phyloP scores from a whole-genome alignment of 306 rosid genomes.

The Aeschynomene evenia region DNA sequence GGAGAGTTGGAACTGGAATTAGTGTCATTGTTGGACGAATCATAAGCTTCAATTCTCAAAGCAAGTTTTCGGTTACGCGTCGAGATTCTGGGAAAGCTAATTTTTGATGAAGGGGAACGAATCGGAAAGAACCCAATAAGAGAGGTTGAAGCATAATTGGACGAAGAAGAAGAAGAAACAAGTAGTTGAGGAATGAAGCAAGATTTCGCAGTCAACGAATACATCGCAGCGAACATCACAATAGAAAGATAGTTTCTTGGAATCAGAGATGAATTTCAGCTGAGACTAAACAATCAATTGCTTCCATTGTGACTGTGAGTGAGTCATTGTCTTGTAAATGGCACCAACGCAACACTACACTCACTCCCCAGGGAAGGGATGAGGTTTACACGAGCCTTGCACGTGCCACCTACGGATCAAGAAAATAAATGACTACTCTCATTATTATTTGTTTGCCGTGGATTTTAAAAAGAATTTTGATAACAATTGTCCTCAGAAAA shows the following conservation, averaged over 20 bases:
- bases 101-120: slow-evolving; percentile 34
- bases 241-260: neutral
- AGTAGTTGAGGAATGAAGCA: slow-evolving; percentile 29
- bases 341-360: too few relatives aligned
- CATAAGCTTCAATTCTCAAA: slow-evolving; percentile 36
- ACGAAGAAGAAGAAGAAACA: slow-evolving; percentile 10
- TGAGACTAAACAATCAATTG: too few relatives aligned
- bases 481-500: too few relatives aligned
- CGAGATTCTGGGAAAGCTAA: slow-evolving; percentile 24
- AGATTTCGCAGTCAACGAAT: slow-evolving; percentile 39
- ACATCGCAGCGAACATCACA: slow-evolving; percentile 21
- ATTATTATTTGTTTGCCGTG: too few relatives aligned
- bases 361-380: slow-evolving; percentile 20
- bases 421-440: too few relatives aligned
- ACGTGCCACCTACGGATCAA: neutral
- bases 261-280: neutral
- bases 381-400: slow-evolving; percentile 28
- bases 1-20: slow-evolving; percentile 34
- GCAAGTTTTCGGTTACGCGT: slow-evolving; percentile 22
- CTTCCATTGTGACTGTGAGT: too few relatives aligned
- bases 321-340: too few relatives aligned
- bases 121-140: slow-evolving; percentile 12
- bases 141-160: slow-evolving; percentile 27
- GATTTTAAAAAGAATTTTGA: too few relatives aligned
- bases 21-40: slow-evolving; percentile 39